Conservation (phyloP, 805 yeast species). For the Ogataea parapolymorpha region DNA sequence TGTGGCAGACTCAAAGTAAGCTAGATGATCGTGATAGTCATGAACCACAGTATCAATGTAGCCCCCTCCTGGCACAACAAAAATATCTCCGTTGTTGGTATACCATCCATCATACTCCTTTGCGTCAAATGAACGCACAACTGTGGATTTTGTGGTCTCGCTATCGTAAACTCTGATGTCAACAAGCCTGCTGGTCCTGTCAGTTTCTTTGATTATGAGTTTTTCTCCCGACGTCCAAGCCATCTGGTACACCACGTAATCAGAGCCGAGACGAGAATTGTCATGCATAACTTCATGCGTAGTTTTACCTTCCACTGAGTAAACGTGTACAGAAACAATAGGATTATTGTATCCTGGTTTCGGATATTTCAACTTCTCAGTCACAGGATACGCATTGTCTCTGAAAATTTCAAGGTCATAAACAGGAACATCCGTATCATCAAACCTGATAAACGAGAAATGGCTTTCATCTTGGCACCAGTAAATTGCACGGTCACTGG, state of each 20-base stretch:
- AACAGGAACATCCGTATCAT: constrained; percentile 57
- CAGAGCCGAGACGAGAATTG: constrained; percentile 37
- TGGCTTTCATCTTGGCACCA: constrained; percentile 66
- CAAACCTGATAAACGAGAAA: constrained; percentile 51
- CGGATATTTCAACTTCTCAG: constrained; percentile 56
- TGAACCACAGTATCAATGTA: constrained; percentile 61
- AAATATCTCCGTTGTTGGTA: constrained; percentile 36
- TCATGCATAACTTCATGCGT: constrained; percentile 25
- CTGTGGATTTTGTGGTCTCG: constrained; percentile 27
- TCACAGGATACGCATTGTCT: constrained; percentile 43
- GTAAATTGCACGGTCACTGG: constrained; percentile 59
- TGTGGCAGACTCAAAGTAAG: constrained; percentile 48
- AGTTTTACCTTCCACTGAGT: constrained; percentile 32
- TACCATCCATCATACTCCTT: constrained; percentile 54
- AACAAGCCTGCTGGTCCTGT: constrained; percentile 56
- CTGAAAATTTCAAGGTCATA: constrained; percentile 53
- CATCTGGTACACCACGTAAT: constrained; percentile 57
- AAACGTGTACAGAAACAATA: constrained; percentile 42
- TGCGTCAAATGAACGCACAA: constrained; percentile 45
- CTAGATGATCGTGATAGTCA: constrained; percentile 60
- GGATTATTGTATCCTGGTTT: constrained; percentile 72
- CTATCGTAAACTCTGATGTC: constrained; percentile 46
- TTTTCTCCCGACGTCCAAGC: constrained; percentile 52
- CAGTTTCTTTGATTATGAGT: constrained; percentile 57
- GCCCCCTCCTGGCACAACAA: constrained; percentile 45